These are phyloP conservation scores for Penicillium olsonii DNA, from an alignment of 2,329 filamentous ascomycete genomes.

Conservation along the genomic window DNA sequence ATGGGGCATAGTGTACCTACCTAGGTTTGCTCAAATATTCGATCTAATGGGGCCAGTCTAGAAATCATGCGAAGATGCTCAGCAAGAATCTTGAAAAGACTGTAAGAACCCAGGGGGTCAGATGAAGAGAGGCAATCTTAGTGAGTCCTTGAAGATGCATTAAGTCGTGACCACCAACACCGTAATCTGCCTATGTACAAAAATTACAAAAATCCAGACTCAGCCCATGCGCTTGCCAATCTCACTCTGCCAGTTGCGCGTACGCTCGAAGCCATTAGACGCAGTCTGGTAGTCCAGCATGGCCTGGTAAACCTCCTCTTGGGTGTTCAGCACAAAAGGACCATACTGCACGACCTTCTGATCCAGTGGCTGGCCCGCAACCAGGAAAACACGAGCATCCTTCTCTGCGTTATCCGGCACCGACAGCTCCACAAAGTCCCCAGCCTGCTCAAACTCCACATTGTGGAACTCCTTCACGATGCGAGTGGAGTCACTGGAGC, in stretches of 20 bases:
- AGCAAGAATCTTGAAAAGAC: too few relatives aligned
- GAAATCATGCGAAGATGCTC: too few relatives aligned
- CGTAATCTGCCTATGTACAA: background rate
- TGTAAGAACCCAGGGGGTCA: too few relatives aligned
- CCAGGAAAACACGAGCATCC: conserved; percentile 58
- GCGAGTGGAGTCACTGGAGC: conserved; percentile 46
- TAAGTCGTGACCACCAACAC: background rate
- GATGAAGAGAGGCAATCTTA: too few relatives aligned
- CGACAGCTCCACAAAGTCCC: conserved; percentile 72
- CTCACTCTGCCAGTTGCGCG: conserved; percentile 77
- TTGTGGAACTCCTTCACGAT: conserved; percentile 69
- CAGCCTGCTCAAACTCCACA: conserved; percentile 79
- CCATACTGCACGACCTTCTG: conserved; percentile 83
- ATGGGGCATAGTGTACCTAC: background rate
- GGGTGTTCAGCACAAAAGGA: conserved; percentile 74
- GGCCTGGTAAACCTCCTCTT: conserved; percentile 74
- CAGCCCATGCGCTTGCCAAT: conserved; percentile 75
- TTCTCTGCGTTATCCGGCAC: conserved; percentile 67
- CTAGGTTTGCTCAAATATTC: too few relatives aligned
- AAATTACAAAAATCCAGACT: conserved; percentile 1
- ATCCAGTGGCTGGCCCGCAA: conserved; percentile 77
- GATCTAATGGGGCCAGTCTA: too few relatives aligned
- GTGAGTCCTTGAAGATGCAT: background rate
- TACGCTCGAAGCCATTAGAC: conserved; percentile 78
- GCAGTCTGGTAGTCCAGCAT: conserved; percentile 72